Evolutionary conservation across 2,329 filamentous ascomycete species (phyloP), one percentile per base, ranked within the genome.

Genomic region (Fusarium sp.): DNA sequence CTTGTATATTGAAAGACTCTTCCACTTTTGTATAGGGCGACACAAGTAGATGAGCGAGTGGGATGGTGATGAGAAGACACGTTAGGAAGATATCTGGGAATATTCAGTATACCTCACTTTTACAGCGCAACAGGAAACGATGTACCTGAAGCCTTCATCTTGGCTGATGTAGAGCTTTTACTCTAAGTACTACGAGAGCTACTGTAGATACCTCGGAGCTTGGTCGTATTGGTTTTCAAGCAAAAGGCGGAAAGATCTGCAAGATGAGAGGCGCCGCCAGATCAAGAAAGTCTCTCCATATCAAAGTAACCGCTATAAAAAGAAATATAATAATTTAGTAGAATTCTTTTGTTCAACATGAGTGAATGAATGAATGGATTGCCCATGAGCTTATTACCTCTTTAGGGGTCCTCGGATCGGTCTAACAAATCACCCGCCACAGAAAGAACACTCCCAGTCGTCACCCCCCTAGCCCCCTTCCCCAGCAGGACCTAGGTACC

Each of bases 1-100:
- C 96, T 82, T 99, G 96, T 66, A 98, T 90, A 82, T 98, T 98
- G 89, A 99, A 98, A 1, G 96, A 98, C 83, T 99, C 96, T 82
- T 99, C 96, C 68, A 99, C 96, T 83, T 99, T 99, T 65, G 95
- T 98, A 85, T 97, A 96, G 2, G 96, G 96, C 17, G 95, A 90
- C 31, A 91, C 81, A 70, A 90, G 79, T 63, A 97, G 90, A 82
- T 98, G 94, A 62, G 93, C 63, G 6, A 86, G 81, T 3, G 93
- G 92, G 66, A 95, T 85, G 56, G 91, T 83, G 72, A 91, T 79
- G 67, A 84, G 79, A 49, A 82, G 72, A 31, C 73, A 60, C 36
- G 74, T 70, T 51, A 80, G 66, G 44, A 73, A 39, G 22, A 72
- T 20, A 57, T 82, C 80, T 82, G 55, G 17, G 6, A 41, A 14